Evolutionary conservation across 2,329 filamentous ascomycete species (phyloP).

Genomic region (Pseudogymnoascus pannorum): DNA sequence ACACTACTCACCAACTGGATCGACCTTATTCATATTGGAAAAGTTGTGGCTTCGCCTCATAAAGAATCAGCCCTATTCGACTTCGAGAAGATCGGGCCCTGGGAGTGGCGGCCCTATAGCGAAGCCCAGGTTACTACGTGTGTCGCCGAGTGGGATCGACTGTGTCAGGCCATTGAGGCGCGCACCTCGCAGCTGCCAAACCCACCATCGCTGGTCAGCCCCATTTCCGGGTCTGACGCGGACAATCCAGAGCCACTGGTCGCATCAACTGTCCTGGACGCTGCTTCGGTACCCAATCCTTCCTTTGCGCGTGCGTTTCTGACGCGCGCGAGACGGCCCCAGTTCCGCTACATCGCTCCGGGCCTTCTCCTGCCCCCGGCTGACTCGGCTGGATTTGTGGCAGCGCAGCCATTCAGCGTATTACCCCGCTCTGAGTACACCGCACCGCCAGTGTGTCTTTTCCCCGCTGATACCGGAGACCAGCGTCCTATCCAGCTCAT

Average conservation of each 20-base stretch:
- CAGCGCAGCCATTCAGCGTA: slow-evolving; percentile 19
- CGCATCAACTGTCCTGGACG: not conserved
- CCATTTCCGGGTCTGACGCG: not conserved
- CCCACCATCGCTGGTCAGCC: not conserved
- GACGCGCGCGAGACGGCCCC: not conserved
- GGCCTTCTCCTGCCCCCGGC: not conserved
- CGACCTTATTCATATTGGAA: slow-evolving; percentile 17
- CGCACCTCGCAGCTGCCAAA: slow-evolving; percentile 19
- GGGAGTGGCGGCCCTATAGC: slow-evolving; percentile 29
- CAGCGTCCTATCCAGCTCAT: slow-evolving; percentile 17
- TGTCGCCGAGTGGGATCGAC: slow-evolving; percentile 23
- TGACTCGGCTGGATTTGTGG: slow-evolving; percentile 19
- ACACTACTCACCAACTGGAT: slow-evolving; percentile 23
- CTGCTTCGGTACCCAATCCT: not conserved
- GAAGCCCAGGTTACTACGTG: slow-evolving; percentile 23
- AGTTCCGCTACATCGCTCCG: not conserved
- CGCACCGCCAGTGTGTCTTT: slow-evolving; percentile 25
- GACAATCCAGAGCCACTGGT: not conserved
- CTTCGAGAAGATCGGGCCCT: slow-evolving; percentile 19
- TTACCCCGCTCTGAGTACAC: slow-evolving; percentile 13
- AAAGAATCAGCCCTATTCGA: slow-evolving; percentile 18
- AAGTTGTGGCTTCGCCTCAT: slow-evolving; percentile 14
- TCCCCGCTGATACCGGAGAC: slow-evolving; percentile 20
- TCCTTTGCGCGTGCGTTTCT: not conserved
- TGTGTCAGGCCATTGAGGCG: slow-evolving; percentile 23